Evolutionary conservation across 192 early-diverging fungal genomes (phyloP).

Genomic region (Entomortierella beljakovae): DNA sequence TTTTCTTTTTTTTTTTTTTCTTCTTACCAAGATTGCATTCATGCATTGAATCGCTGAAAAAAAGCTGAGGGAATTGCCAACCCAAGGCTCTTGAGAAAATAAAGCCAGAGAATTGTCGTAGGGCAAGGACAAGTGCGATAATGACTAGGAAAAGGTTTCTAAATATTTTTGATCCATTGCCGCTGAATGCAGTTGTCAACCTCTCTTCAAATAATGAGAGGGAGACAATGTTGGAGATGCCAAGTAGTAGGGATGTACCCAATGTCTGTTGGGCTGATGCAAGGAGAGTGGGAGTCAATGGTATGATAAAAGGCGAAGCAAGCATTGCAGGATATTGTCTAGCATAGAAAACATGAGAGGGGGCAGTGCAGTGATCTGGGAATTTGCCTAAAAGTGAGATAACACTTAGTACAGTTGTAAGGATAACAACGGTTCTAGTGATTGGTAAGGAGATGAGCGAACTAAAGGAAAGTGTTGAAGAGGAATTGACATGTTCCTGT

Average conservation of each 20-base stretch:
- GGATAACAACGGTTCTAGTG: conserved; percentile 16
- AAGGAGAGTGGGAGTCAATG: conserved; percentile 17
- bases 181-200: conserved; percentile 52
- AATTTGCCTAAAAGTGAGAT: conserved; percentile 12
- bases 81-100: conserved; percentile 62
- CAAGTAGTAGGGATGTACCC: conserved; percentile 29
- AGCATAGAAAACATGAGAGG: conserved; percentile 22
- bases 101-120: conserved; percentile 55
- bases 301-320: conserved; percentile 34
- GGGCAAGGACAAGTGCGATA: conserved; percentile 18
- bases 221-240: conserved; percentile 58
- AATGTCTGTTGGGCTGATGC: conserved; percentile 13
- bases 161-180: conserved; percentile 49
- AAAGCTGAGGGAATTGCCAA: conserved; percentile 57
- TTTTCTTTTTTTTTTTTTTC: neutral
- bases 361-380: conserved; percentile 40
- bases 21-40: conserved; percentile 66
- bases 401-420: conserved; percentile 19
- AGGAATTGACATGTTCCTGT: neutral
- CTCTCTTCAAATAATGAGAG: conserved; percentile 64
- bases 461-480: neutral
- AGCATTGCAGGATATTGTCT: conserved; percentile 12
- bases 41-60: conserved; percentile 63
- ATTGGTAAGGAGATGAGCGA: conserved; percentile 20
- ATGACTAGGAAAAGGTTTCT: conserved; percentile 32